Evolutionary conservation across 352 stramenopile genomes (phyloP).

Genomic region (Globisporangium solare): DNA sequence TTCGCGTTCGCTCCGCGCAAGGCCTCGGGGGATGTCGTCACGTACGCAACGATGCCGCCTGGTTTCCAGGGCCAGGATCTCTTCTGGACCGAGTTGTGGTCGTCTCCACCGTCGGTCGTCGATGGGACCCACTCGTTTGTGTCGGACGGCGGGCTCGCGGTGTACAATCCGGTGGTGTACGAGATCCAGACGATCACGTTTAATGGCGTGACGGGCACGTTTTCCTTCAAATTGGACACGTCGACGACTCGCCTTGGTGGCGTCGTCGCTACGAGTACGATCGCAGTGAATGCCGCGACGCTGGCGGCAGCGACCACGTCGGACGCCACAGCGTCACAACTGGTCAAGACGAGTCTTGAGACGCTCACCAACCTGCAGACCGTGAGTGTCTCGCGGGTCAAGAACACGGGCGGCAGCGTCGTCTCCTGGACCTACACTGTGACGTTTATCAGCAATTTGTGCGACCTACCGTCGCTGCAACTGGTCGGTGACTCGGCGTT

Average conservation of each 20-base stretch:
- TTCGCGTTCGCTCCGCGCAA: constrained; percentile 95
- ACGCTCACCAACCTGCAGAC: constrained; percentile 76
- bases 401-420: constrained; percentile 11
- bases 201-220: constrained; percentile 45
- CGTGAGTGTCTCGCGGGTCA: constrained; percentile 71
- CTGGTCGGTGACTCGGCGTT: constrained; percentile 46
- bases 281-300: constrained; percentile 36
- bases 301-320: constrained; percentile 28
- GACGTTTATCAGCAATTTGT: constrained; percentile 86
- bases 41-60: constrained; percentile 69
- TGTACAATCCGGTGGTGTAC: constrained; percentile 89
- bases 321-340: constrained; percentile 51
- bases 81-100: constrained; percentile 96
- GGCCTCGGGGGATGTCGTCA: constrained; percentile 86
- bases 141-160: constrained; percentile 86
- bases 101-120: constrained; percentile 60
- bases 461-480: constrained; percentile 67
- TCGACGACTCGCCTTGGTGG: constrained; percentile 44
- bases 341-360: constrained; percentile 82
- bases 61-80: constrained; percentile 89
- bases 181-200: constrained; percentile 90
- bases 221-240: constrained; percentile 78
- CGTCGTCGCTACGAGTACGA: constrained; percentile 33
- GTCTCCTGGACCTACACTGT: constrained; percentile 70
- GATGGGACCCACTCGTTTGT: constrained; percentile 90